Evolutionary conservation across 2,329 filamentous ascomycete genomes (phyloP), one percentile per base, ranked within the genome.

Genomic region (Hawksworthiomyces lignivorus): DNA sequence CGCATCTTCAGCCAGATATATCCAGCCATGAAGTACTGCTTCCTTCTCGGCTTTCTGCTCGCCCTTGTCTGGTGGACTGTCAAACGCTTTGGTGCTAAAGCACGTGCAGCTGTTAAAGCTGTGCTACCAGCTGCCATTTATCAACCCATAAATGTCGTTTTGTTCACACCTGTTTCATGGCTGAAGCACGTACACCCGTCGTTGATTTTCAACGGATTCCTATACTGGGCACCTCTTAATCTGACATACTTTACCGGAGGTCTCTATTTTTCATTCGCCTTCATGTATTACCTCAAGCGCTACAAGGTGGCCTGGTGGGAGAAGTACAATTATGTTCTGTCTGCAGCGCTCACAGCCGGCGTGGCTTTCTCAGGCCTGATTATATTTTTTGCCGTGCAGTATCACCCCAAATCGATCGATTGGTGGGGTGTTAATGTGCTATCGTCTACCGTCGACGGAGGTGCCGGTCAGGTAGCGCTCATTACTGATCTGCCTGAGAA

Each of bases 291-390:
- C 49, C 37, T 52, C 48, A 32, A 50, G 45, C 46, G 48, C n/a
- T 46, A 44, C 36, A 47, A 50, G 28, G 46, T 43, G 26, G 46
- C 47, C n/a, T 54, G 49, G 49, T 54, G 50, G 50, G 45, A 46
- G 10, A 50, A 58, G 49, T 62, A 62, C 52, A 61, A 60, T 44
- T 63, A 60, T 43, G 52, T 60, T 4, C 39, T 62, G 0, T 56
- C 53, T 2, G 57, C 59, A 7, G 56, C 54, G 3, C 50, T 62
- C 17, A 53, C 51, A 3, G 55, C 50, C 8, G 58, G 53, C 3
- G 52, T 61, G 7, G 60, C 59, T 21, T 45, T 61, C 14, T 56
- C 54, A 10, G 60, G 50, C 3, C 48, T 61, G 7, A 45, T 61
- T 37, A 44, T 47, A 28, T 47, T 47, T 36, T 47, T 47, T 28